Evolutionary conservation across 345 rosid genomes (phyloP).

Genomic region (Sisymbrium altissimum): DNA sequence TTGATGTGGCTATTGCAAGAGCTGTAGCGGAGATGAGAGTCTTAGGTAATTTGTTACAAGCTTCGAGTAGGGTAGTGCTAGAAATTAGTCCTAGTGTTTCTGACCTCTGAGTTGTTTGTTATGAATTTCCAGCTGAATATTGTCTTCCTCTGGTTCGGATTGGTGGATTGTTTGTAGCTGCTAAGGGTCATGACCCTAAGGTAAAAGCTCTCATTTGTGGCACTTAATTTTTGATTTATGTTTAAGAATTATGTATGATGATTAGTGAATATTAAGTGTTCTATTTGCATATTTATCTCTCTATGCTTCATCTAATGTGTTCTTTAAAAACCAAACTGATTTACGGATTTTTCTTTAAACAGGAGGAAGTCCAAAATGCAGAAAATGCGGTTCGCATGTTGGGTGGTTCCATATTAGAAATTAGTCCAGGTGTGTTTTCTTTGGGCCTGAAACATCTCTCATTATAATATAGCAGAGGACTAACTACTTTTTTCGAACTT

Average conservation of each 20-base stretch:
- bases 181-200: constrained; percentile 93
- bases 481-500: not conserved
- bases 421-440: constrained; percentile 47
- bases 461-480: not conserved
- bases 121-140: constrained; percentile 70
- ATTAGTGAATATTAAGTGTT: too few species aligned
- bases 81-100: constrained; percentile 9
- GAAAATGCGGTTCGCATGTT: constrained; percentile 66
- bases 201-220: constrained; percentile 35
- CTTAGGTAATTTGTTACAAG: constrained; percentile 45
- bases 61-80: not conserved
- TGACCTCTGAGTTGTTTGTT: not conserved
- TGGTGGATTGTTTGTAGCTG: constrained; percentile 93
- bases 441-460: not conserved
- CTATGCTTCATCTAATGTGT: too few species aligned
- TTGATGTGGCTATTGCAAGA: constrained; percentile 92
- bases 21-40: constrained; percentile 97
- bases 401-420: constrained; percentile 69
- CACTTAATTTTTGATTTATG: not conserved
- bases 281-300: too few species aligned
- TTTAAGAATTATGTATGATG: not conserved
- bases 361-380: constrained; percentile 69
- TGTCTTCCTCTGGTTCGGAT: constrained; percentile 91
- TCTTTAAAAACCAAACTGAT: too few species aligned
- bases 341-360: not conserved